Evolutionary conservation across 2,329 filamentous ascomycete species (phyloP).

Genomic region (Calonectria pteridis): DNA sequence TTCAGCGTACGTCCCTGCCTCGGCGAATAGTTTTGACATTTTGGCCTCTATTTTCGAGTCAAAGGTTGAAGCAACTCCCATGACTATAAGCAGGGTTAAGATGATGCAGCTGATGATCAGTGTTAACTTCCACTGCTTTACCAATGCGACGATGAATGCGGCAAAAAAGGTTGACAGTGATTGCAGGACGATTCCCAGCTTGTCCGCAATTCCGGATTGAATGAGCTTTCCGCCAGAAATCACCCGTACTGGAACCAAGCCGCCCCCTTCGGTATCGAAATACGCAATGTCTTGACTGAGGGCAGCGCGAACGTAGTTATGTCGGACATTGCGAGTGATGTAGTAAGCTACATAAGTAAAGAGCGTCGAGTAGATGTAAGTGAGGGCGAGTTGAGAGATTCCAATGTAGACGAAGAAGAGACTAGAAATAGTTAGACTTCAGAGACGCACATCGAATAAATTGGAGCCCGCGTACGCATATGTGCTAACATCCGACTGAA

Average conservation of each 20-base stretch:
- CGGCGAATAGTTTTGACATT: conserved; percentile 47
- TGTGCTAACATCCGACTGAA: background rate
- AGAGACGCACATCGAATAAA: too few relatives aligned
- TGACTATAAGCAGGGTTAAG: conserved; percentile 33
- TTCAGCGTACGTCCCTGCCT: conserved; percentile 48
- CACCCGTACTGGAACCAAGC: conserved; percentile 50
- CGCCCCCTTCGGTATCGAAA: conserved; percentile 56
- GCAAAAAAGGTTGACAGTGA: conserved; percentile 51
- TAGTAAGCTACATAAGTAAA: conserved; percentile 61
- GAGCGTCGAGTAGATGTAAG: conserved; percentile 57
- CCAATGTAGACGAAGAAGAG: conserved; percentile 71
- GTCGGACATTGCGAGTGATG: conserved; percentile 56
- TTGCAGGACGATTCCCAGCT: conserved; percentile 52
- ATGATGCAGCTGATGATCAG: conserved; percentile 47
- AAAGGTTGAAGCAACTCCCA: conserved; percentile 37
- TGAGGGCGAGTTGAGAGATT: conserved; percentile 61
- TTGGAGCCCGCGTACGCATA: background rate
- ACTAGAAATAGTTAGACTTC: conserved; percentile 53
- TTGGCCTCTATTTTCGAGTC: conserved; percentile 46
- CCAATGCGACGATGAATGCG: conserved; percentile 52
- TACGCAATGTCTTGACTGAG: conserved; percentile 62
- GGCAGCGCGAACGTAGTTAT: conserved; percentile 61
- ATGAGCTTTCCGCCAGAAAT: conserved; percentile 57
- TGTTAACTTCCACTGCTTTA: conserved; percentile 55
- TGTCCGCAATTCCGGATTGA: conserved; percentile 52